Base-by-base conservation (phyloP, 441 rosid species). In the Gossypium laxum region DNA sequence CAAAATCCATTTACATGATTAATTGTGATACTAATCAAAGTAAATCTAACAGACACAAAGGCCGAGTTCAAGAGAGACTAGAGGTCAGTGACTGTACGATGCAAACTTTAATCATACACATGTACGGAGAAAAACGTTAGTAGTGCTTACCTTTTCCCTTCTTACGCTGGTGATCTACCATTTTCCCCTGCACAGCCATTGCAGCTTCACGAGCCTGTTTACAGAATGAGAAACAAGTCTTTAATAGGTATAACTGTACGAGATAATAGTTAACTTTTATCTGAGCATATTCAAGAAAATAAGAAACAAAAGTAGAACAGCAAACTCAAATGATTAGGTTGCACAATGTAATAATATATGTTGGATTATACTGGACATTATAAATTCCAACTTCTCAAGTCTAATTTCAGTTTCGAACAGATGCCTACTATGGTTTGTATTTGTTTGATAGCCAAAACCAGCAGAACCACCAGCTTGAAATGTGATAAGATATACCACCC, bases 151-250 rank as follows among this genome's bases (percentile, higher is more conserved):
- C 96, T 95, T 87, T 95, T 79, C 98, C 85, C 82, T 89, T 92
- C 85, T 86, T 88, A 43, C 99, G 98, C 83, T 95, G 99, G 61
- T 73, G 88, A 79, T 95, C 99, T 62, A 96, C 97, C 77, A 83
- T 79, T 82, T 96, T 91, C 59, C 98, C 96, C 79, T 91, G 98
- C 55, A 81, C 88, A 43, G 89, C 85, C 82, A 93, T 89, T 77
- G 89, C 91, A 77, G 91, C 98, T 72, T 96, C 99, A 48, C 98
- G 98, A 77, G 94, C 96, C 99, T 96, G 88, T 78, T 70, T 45
- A 55, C 8, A 71, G 11, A 73, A 21, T 4, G 45, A 54, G 38
- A 75, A 26, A 43, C 63, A n/a, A 15, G 6, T 58, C 63, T 5
- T 50, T 47, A 38, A 67, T 30, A 6, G 12, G 32, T 24, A 66